Evolutionary conservation across 768 basidiomycete genomes (phyloP).

Genomic region (Lactarius akahatsu): DNA sequence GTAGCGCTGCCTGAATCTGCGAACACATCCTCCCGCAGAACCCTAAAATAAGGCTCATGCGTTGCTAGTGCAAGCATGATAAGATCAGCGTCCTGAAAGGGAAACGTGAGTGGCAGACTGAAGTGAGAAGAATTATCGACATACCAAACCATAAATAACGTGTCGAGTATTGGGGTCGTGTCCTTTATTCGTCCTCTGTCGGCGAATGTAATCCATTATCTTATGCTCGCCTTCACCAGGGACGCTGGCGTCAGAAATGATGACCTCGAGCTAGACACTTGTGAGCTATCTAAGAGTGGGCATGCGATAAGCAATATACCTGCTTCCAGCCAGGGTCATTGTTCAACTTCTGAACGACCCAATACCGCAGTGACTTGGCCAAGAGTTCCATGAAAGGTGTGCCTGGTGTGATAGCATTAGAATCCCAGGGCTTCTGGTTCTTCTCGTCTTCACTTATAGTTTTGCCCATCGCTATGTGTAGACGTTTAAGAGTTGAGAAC

Average conservation of each 20-base stretch:
- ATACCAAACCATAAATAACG: conserved; percentile 94
- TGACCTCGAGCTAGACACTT: conserved; percentile 73
- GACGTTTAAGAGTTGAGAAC: neutral
- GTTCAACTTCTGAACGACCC: conserved; percentile 95
- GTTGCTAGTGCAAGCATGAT: conserved; percentile 99
- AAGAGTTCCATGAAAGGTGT: conserved; percentile 98
- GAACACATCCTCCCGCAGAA: conserved; percentile 98
- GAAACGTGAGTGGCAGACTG: conserved; percentile 24
- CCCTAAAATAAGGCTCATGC: conserved; percentile 97
- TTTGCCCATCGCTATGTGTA: conserved; percentile 83
- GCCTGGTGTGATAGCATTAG: conserved; percentile 97
- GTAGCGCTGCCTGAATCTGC: conserved; percentile 70
- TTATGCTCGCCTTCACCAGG: conserved; percentile 99
- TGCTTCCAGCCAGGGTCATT: conserved; percentile 95
- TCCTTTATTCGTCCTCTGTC: conserved; percentile 82
- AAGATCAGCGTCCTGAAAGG: conserved; percentile 89
- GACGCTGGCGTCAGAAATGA: conserved; percentile 95
- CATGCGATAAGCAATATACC: conserved; percentile 39
- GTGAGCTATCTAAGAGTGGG: conserved; percentile 2
- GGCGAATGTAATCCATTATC: conserved; percentile 97
- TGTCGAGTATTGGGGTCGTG: conserved; percentile 95
- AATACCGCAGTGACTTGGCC: conserved; percentile 85
- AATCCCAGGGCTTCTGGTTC: conserved; percentile 89
- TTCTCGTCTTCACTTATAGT: conserved; percentile 76
- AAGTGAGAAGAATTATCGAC: conserved; percentile 32